Percentiles rank a stretch among this genome's conserved stretches.
phyloP scores from a whole-genome alignment of 2,329 filamentous ascomycete species.

The Cryphonectria naterciae region DNA sequence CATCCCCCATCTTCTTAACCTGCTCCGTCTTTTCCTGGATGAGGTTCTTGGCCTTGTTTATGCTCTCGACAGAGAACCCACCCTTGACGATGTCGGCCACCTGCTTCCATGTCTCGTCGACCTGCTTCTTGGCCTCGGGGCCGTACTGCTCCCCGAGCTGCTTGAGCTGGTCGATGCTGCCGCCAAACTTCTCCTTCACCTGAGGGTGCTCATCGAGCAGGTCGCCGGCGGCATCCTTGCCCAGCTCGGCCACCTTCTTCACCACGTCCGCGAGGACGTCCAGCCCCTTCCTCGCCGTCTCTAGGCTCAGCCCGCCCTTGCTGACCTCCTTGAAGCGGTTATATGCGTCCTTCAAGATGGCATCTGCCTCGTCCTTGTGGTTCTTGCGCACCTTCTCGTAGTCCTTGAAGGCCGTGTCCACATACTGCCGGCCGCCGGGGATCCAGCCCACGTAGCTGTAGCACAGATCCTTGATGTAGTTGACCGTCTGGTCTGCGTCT shows the following conservation, averaged over 20 bases:
- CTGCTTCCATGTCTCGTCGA: conserved; percentile 72
- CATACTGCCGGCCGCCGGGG: conserved; percentile 69
- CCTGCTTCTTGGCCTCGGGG: conserved; percentile 76
- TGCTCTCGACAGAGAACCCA: conserved; percentile 58
- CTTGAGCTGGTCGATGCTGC: conserved; percentile 70
- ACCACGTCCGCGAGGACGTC: conserved; percentile 66
- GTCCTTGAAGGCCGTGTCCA: conserved; percentile 72
- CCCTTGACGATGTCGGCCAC: conserved; percentile 65
- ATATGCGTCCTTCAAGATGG: conserved; percentile 70
- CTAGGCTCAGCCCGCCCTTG: conserved; percentile 62
- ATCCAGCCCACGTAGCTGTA: conserved; percentile 73
- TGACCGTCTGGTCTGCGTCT: conserved; percentile 67
- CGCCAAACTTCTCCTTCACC: conserved; percentile 73
- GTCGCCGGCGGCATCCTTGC: conserved; percentile 64
- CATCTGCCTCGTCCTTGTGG: conserved; percentile 71
- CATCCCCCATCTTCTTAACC: conserved; percentile 68
- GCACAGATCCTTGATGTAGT: conserved; percentile 67
- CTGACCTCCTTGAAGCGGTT: conserved; percentile 65
- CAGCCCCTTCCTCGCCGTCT: conserved; percentile 64
- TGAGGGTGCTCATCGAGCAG: conserved; percentile 75
- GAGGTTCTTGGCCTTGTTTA: conserved; percentile 62
- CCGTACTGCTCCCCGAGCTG: conserved; percentile 71
- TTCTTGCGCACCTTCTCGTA: conserved; percentile 69
- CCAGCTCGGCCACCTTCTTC: conserved; percentile 62
- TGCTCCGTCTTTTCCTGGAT: conserved; percentile 72